Evolutionary conservation across 129 eudicot species (phyloP).

Genomic region (Cynara cardunculus): DNA sequence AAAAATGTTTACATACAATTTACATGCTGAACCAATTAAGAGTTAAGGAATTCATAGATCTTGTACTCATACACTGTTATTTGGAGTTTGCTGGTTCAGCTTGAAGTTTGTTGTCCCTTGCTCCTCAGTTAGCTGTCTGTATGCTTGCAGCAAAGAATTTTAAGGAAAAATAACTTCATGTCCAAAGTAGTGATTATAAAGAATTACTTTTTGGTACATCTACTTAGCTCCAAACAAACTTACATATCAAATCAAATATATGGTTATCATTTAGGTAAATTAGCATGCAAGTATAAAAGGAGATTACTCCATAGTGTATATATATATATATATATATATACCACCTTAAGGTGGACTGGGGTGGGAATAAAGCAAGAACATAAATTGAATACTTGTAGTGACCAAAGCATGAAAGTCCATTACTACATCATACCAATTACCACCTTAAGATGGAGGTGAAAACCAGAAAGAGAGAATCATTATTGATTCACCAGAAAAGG

Average conservation of each 20-base stretch:
- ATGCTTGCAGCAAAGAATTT: not conserved
- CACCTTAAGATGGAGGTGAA: constrained; percentile 6
- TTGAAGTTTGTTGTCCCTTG: not conserved
- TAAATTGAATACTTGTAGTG: not conserved
- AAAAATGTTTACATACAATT: not conserved
- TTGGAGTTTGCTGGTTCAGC: not conserved
- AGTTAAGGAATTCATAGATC: not conserved
- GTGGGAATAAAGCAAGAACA: not conserved
- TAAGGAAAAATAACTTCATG: not conserved
- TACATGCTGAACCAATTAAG: not conserved
- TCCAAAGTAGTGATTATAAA: not conserved
- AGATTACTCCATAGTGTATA: not conserved
- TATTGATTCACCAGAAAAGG: constrained; percentile 17
- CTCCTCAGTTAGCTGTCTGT: not conserved
- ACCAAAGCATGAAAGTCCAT: not conserved
- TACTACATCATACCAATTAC: not conserved
- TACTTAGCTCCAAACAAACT: not conserved
- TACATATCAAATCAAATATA: too few species aligned
- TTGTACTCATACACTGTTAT: not conserved
- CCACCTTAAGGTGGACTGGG: not conserved
- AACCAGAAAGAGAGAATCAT: constrained; percentile 8
- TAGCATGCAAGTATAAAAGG: not conserved
- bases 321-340: not conserved
- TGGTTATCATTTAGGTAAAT: not conserved
- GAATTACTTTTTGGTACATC: not conserved